A percentile compares a stretch with the other conserved stretches of the same genome.
These are phyloP conservation scores for Colletotrichum australisinense DNA, from an alignment of 2,329 filamentous ascomycete species.

Conservation along the genomic window DNA sequence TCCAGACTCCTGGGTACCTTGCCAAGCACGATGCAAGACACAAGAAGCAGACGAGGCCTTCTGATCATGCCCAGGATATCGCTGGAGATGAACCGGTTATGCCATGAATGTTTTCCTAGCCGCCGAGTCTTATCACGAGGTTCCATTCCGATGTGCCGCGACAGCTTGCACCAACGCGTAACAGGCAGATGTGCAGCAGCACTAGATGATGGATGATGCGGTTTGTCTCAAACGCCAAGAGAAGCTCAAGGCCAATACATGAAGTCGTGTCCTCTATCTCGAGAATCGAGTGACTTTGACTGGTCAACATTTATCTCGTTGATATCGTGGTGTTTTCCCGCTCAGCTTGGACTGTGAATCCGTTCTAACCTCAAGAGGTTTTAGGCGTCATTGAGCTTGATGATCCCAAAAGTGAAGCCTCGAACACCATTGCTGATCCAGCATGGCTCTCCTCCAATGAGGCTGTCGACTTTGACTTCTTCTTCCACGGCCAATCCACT, in stretches of 20 bases:
- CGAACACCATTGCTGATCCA: constrained; percentile 92
- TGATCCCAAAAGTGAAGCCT: constrained; percentile 73
- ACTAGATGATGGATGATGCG: neutral
- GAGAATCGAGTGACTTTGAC: neutral
- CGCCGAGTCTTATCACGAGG: neutral
- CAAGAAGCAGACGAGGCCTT: constrained; percentile 8
- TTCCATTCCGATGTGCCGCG: neutral
- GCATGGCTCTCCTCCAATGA: constrained; percentile 80
- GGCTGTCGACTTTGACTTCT: constrained; percentile 65
- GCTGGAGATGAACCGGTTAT: neutral
- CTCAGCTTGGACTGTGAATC: neutral
- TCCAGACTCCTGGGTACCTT: constrained; percentile 31
- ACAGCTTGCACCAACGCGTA: neutral
- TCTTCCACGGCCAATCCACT: constrained; percentile 75
- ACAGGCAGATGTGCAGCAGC: neutral
- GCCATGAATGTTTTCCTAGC: neutral
- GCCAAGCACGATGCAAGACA: constrained; percentile 13
- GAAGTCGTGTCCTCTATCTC: neutral
- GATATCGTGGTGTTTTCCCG: too few relatives aligned
- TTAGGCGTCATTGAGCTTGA: constrained; percentile 42
- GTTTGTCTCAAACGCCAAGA: neutral
- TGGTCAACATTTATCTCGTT: neutral
- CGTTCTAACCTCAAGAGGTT: neutral
- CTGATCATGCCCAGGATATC: neutral
- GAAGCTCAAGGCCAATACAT: neutral